Base-by-base conservation (phyloP, 805 yeast genomes). In the Saccharomycopsis microspora region DNA sequence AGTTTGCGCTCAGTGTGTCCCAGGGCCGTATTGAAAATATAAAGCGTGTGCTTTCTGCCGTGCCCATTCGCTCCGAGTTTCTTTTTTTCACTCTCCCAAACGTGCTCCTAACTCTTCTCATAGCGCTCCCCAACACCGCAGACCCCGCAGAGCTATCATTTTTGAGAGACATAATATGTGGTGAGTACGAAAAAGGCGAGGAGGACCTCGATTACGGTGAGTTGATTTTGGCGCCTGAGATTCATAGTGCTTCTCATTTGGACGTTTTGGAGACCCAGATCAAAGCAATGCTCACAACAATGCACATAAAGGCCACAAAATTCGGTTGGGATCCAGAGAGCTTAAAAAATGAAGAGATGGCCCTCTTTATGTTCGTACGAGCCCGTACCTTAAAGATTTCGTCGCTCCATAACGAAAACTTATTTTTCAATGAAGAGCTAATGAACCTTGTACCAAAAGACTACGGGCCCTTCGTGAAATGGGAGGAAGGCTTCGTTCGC, bases 361-460 rank as follows among this genome's bases (percentile, higher is more conserved):
- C 39, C 5, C 32, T 49, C 1, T 51, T 51, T 33, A 29, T n/a
- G 9, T 51, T 48, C 43, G 40, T 51, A 5, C 45, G 39, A 44
- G 32, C 54, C 10, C 37, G 54, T 32, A 46, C 54, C 28, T 46
- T 51, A 41, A 49, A 49, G 39, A 50, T 51, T 29, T 41, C 49
- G 6, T 33, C 29, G 27, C 44, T 49, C 19, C 46, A 51, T 32
- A 45, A 36, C 11, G 52, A 51, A 11, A 51, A 51, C 33, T 30
- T 51, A 9, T 42, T 42, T 29, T 51, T 41, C 35, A 51, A 51
- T 19, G 44, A 43, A 6, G 33, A 37, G 2, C 46, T 51, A 32
- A 35, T 49, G 33, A 9, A 37, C 4, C 29, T 43, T 7, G 9
- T 51, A 5, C 46, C 54, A 3, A 36, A 32, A 11, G 30, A 31